phyloP scores from a whole-genome alignment of 2,329 filamentous ascomycete genomes.

The Exserohilum rostratum region DNA sequence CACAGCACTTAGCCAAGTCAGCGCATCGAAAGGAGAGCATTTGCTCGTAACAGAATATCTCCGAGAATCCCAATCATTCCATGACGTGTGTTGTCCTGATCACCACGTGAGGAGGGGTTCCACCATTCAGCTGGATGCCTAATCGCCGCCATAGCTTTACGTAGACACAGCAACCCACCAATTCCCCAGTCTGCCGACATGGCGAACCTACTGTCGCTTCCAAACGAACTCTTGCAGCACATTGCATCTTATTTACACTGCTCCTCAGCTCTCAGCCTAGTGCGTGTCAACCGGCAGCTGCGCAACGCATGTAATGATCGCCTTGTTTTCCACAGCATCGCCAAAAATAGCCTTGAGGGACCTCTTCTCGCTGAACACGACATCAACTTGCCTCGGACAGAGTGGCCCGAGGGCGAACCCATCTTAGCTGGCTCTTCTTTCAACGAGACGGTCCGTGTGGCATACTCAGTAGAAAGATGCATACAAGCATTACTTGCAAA shows the following conservation, averaged over 20 bases:
- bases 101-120: conserved; percentile 2
- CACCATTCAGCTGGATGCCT: background rate
- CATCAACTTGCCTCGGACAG: background rate
- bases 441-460: conserved; percentile 18
- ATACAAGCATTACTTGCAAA: background rate
- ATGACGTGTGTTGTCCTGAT: background rate
- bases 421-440: conserved; percentile 10
- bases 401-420: conserved; percentile 16
- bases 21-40: too few relatives aligned
- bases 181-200: background rate
- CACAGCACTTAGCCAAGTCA: too few relatives aligned
- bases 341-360: conserved; percentile 3
- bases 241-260: conserved; percentile 26
- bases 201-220: conserved; percentile 12
- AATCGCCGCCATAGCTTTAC: background rate
- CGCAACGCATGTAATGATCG: conserved; percentile 22
- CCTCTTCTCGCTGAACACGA: background rate
- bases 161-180: background rate
- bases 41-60: too few relatives aligned
- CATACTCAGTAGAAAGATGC: conserved; percentile 23
- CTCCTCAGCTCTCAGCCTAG: conserved; percentile 21
- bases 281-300: conserved; percentile 19
- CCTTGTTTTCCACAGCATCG: conserved; percentile 25
- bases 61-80: background rate
- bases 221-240: conserved; percentile 28